Evolutionary conservation across 257 asterid genomes (phyloP).

Genomic region (Haberlea rhodopensis): DNA sequence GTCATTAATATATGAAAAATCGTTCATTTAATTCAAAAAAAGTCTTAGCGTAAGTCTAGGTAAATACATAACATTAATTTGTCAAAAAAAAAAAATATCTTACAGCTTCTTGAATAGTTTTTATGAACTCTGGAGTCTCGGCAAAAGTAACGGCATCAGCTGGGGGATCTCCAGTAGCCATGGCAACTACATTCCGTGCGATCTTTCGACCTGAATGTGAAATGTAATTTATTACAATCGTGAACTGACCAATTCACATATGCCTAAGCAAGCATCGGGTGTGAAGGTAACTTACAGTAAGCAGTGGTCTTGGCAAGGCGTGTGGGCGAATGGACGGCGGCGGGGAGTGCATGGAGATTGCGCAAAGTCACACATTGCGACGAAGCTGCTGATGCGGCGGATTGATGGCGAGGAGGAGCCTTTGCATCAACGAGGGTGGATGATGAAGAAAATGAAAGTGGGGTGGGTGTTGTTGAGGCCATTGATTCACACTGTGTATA

Average conservation of each 20-base stretch:
- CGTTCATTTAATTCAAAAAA: no score
- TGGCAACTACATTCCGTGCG: conserved; percentile 54
- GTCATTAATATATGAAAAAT: no score
- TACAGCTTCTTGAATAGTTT: conserved; percentile 61
- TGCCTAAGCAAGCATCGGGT: neutral
- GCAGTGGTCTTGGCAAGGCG: conserved; percentile 49
- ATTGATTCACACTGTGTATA: conserved; percentile 26
- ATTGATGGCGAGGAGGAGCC: conserved; percentile 40
- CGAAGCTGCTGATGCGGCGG: conserved; percentile 31
- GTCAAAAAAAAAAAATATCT: conserved; percentile 6
- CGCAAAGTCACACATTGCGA: conserved; percentile 44
- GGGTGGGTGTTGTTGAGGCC: conserved; percentile 59
- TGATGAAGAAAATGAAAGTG: conserved; percentile 54
- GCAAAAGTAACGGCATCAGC: conserved; percentile 46
- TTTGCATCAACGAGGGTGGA: conserved; percentile 42
- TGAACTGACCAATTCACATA: neutral
- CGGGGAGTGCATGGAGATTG: conserved; percentile 34
- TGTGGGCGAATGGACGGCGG: conserved; percentile 29
- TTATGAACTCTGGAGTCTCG: conserved; percentile 64
- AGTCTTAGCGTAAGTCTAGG: no score
- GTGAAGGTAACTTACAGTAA: conserved; percentile 35
- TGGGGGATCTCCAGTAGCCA: conserved; percentile 83
- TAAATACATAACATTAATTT: neutral
- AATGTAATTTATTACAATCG: neutral
- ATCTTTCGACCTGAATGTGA: conserved; percentile 50